A percentile compares a stretch with the other conserved stretches of the same genome.
Evolutionary conservation across 345 rosid species (phyloP).

Genomic region (Rhodamnia argentea): DNA sequence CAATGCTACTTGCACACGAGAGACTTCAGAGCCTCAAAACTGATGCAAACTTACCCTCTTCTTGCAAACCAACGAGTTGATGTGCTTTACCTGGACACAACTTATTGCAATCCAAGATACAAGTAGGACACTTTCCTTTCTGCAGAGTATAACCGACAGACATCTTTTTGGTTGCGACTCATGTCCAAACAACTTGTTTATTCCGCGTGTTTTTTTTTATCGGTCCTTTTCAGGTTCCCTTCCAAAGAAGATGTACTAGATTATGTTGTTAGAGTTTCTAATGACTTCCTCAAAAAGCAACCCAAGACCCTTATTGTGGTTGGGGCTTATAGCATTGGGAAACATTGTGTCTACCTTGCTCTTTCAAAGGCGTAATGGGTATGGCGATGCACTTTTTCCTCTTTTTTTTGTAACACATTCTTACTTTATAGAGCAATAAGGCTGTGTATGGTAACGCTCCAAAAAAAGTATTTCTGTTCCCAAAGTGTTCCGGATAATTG

Average conservation of each 20-base stretch:
- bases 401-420: neutral
- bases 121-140: slow-evolving; percentile 26
- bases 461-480: too few relatives aligned
- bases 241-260: slow-evolving; percentile 59
- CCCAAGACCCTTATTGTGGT: slow-evolving; percentile 64
- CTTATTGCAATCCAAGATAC: slow-evolving; percentile 73
- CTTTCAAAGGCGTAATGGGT: slow-evolving; percentile 73
- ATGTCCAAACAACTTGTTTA: neutral
- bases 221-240: slow-evolving; percentile 41
- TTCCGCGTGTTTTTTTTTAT: neutral
- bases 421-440: neutral
- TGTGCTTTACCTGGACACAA: slow-evolving; percentile 67
- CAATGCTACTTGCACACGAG: slow-evolving; percentile 65
- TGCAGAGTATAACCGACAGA: neutral
- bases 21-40: slow-evolving; percentile 72
- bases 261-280: slow-evolving; percentile 46
- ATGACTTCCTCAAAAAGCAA: slow-evolving; percentile 41
- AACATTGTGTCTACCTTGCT: slow-evolving; percentile 72
- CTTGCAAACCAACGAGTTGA: slow-evolving; percentile 39
- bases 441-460: too few relatives aligned
- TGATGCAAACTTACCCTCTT: slow-evolving; percentile 50
- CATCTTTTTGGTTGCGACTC: neutral
- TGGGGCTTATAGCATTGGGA: slow-evolving; percentile 81
- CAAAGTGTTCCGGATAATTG: too few relatives aligned
- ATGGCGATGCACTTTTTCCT: neutral